Base-by-base conservation (phyloP, 306 rosid species). In the Fragaria ananassa region DNA sequence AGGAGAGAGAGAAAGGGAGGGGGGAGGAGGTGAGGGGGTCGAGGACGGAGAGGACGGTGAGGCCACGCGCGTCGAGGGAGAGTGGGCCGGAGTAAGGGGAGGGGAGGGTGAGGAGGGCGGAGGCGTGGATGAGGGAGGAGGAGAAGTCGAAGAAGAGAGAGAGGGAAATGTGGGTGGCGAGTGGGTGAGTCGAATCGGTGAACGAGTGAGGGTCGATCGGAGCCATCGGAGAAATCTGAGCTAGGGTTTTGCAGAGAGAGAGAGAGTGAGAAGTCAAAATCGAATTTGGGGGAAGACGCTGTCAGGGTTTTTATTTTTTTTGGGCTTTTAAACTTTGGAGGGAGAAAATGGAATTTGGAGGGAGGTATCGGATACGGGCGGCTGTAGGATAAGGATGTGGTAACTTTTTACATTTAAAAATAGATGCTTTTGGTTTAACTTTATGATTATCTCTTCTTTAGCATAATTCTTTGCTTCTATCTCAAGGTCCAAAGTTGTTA, bases 131-230 rank as follows among this genome's bases (percentile, higher is more conserved):
- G 78, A 34, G 77, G 67, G 93, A 83, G 17, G 91, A 46, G 0
- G 90, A 7, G 82, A 95, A 92, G 75, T 95, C 97, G 17, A 95
- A 60, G 87, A 77, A 90, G 14, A 95, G 85, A 2, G 90, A 77
- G 25, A 92, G 90, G 2, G 96, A 79, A 37, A 89, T 65, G 87
- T 89, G 86, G 10, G 80, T 73, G 1, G 91, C 85, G 37, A 77
- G 64, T 9, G 97, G 83, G 58, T 95, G 86, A 9, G 86, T 47
- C 0, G 93, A 88, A 58, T 95, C 93, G 0, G 97, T 86, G 87
- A 84, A 95, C 1, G 99, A 95, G 86, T 92, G 99, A 6, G 99
- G 99, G 35, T 95, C 99, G 6, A 95, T 18, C 0, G 91, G 88
- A 31, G 96, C 96, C 99, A 95, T 94, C 76, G 82, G 14, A 5